Base-by-base conservation (phyloP, 2,329 filamentous ascomycete species). In the Phyllosticta citribraziliensis region DNA sequence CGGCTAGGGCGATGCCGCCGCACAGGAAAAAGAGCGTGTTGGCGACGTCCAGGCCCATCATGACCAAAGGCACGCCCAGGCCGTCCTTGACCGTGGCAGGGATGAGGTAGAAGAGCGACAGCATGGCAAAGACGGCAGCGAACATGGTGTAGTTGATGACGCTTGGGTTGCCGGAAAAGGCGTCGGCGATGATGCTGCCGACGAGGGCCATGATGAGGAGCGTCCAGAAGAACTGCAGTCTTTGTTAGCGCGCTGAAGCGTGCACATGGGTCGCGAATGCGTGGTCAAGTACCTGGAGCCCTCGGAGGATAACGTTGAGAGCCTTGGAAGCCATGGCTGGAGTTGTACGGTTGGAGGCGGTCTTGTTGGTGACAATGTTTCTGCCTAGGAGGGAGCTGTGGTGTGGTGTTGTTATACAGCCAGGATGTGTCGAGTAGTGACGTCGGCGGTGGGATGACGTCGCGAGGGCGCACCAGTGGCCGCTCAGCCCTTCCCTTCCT, bases 1-100 rank as follows among this genome's bases (percentile, higher is more conserved):
- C 86, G 4, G 89, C 82, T 52, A 89, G 79, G 10, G 89, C 88
- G 63, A 92, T 79, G 64, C 82, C 88, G 61, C 78, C 82, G 72
- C 89, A 85, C 69, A 91, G 84, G 66, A 83, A 86, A 78, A 92
- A 88, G 60, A 91, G 71, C 2, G 82, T 78, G 58, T 84, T 83
- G 33, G 84, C 67, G 12, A 69, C 76, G 73, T 90, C 87, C 56
- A 87, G 72, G 14, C 73, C 76, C 35, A 86, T 70, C 61, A 83
- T 73, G 56, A 83, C 72, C 17, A 85, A 69, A 27, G 82, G 80
- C 58, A 83, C 71, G 64, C 76, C 75, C 62, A 84, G 73, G 58
- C 75, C 73, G 51, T 83, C 79, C 65, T 84, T 74, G 68, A 88
- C 75, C 25, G 79, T 73, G 2, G 81, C 78, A 6, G 78, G 79